Evolutionary conservation across 2,329 filamentous ascomycete genomes (phyloP), one percentile per base, ranked within the genome.

Genomic region (Rutstroemia sp.): DNA sequence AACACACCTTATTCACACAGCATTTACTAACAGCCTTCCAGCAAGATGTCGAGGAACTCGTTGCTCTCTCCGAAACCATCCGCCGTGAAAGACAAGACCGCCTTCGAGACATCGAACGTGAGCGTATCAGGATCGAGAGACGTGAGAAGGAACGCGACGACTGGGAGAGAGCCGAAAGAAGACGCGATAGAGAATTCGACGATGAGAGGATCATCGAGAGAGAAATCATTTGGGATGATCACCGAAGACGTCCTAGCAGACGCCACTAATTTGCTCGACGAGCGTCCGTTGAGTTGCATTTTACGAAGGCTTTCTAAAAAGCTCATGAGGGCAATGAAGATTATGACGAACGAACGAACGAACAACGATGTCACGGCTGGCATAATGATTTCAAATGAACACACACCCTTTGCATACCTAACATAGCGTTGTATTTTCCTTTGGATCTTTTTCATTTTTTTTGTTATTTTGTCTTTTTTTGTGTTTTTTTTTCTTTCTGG

Each of bases 41-140:
- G 90, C 90, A 95, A 69, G 90, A 96, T 63, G 89, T 97, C 48
- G 80, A 90, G 45, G 84, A 87, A 61, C 81, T 97, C 4, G 89
- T 95, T 25, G 82, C 94, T 61, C 71, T 95, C 3, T 90, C 90
- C 0, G 88, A 95, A 60, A 81, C 88, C 19, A 94, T 96, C 67
- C 87, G 90, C 38, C 81, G 81, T 56, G 80, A 73, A 37, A 78
- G 80, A 58, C 75, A 75, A 66, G 72, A 78, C 18, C 76, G 79
- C 52, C 73, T 76, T 38, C 75, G 76, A 48, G 79, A 83, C 63
- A 72, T 78, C 39, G 74, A 80, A 66, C 83, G 77, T 68, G 85
- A 89, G 71, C 54, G 67, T 14, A 58, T 79, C 54, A 72, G 75
- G 54, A 75, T 81, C 44, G 77, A 77, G 62, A 75, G 77, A 52